phyloP scores from a whole-genome alignment of 1,139 yeast species.

The Saccharomyces hybrid region DNA sequence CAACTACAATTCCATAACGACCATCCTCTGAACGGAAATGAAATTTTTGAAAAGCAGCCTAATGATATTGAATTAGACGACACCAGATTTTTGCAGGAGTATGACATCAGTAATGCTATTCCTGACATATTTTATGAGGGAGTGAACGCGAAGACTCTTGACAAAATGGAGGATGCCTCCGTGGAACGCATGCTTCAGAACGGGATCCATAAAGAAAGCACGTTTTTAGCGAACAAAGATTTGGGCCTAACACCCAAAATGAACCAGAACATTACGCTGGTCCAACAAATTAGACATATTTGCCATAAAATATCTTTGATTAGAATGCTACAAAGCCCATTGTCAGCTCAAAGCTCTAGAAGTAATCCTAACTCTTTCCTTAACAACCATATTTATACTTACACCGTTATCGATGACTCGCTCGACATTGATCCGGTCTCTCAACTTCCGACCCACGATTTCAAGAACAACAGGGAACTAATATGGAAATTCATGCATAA shows the following conservation, averaged over 20 bases:
- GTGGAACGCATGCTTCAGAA: constrained; percentile 31
- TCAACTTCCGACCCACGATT: constrained; percentile 54
- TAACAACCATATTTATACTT: constrained; percentile 20
- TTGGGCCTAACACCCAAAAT: constrained; percentile 58
- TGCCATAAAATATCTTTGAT: constrained; percentile 86
- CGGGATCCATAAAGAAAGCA: constrained; percentile 24
- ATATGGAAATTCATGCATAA: constrained; percentile 62
- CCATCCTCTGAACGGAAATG: constrained; percentile 3
- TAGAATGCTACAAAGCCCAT: constrained; percentile 72
- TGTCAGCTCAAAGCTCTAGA: constrained; percentile 17
- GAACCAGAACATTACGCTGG: constrained; percentile 59
- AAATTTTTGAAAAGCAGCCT: constrained; percentile 20
- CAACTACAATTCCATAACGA: constrained; percentile 4
- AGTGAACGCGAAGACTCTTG: constrained; percentile 41
- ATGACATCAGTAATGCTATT: constrained; percentile 73
- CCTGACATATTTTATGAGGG: constrained; percentile 61
- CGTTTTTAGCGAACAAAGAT: constrained; percentile 35
- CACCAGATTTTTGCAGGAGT: constrained; percentile 60
- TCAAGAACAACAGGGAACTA: constrained; percentile 46
- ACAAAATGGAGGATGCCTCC: constrained; percentile 43
- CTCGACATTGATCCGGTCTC: constrained; percentile 74
- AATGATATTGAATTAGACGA: constrained; percentile 31
- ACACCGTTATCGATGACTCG: constrained; percentile 43
- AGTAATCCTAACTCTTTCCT: constrained; percentile 15
- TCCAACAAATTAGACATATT: constrained; percentile 80